phyloP scores from a whole-genome alignment of 202 grass and related monocot genomes.

The Tripidium arundinaceum region DNA sequence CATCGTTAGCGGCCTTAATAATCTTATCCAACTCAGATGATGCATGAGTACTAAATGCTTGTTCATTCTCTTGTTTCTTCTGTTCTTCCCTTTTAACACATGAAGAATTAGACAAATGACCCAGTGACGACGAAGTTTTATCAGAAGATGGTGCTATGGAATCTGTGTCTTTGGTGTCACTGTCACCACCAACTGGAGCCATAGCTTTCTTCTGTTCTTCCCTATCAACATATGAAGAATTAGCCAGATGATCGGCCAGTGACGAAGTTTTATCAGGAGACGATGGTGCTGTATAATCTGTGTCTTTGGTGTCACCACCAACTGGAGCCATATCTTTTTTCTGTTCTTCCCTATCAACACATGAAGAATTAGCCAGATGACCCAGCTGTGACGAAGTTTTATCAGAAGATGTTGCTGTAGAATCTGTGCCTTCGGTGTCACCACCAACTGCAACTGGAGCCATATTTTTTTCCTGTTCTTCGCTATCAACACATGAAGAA shows the following conservation, averaged over 20 bases:
- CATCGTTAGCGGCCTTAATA: constrained; percentile 18
- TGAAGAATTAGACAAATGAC: neutral
- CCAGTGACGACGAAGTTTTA: neutral
- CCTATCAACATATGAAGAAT: neutral
- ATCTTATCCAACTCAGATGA: constrained; percentile 33
- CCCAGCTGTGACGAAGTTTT: neutral
- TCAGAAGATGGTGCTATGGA: neutral
- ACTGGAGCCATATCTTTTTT: too few species aligned
- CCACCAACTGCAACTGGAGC: neutral
- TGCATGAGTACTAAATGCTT: neutral
- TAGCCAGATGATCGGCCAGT: neutral
- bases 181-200: neutral
- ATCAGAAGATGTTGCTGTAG: neutral
- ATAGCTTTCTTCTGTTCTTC: neutral
- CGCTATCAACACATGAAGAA: too few species aligned
- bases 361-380: neutral
- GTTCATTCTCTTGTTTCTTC: neutral
- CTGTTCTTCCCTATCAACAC: neutral
- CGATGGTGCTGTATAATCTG: neutral
- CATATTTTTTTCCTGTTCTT: neutral
- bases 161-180: neutral
- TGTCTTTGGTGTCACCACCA: too few species aligned
- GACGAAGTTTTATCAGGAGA: neutral
- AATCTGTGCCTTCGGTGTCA: neutral
- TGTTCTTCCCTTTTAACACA: neutral